Evolutionary conservation across 768 basidiomycete genomes (phyloP).

Genomic region (Clitopilus passeckerianus): DNA sequence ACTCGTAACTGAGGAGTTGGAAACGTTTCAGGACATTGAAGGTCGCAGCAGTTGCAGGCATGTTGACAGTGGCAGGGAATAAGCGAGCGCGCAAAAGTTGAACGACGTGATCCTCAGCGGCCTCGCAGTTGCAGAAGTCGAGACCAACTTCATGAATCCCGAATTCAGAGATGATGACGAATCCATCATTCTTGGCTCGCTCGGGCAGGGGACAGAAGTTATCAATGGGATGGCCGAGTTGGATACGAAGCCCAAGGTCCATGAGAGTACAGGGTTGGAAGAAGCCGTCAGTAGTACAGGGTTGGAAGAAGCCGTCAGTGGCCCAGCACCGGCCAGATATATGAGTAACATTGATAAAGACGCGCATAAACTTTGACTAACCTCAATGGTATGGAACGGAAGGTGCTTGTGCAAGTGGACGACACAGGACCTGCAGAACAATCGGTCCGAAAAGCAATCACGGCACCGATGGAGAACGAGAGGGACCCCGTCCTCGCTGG

Average conservation of each 20-base stretch:
- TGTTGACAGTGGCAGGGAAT: constrained; percentile 23
- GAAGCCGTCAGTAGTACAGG: neutral
- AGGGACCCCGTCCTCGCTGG: no score
- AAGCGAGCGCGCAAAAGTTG: constrained; percentile 24
- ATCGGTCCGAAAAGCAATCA: no score
- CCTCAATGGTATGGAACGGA: no score
- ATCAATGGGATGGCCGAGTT: constrained; percentile 18
- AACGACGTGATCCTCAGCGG: constrained; percentile 5
- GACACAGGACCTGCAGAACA: no score
- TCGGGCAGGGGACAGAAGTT: constrained; percentile 10
- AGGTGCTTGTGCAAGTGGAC: no score
- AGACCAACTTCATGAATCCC: constrained; percentile 25
- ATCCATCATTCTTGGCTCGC: constrained; percentile 12
- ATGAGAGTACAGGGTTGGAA: constrained; percentile 10
- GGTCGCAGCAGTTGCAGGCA: constrained; percentile 22
- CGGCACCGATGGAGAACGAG: no score
- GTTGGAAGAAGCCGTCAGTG: no score
- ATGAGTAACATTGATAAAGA: no score
- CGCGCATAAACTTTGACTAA: no score
- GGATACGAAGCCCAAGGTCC: constrained; percentile 18
- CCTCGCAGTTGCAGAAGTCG: constrained; percentile 24
- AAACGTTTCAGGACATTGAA: constrained; percentile 17
- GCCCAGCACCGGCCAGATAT: no score
- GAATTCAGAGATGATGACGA: constrained; percentile 22
- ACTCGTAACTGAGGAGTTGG: constrained; percentile 19